These are phyloP conservation scores for Pistacia vera DNA, from an alignment of 345 rosid genomes.

Conservation along the genomic window DNA sequence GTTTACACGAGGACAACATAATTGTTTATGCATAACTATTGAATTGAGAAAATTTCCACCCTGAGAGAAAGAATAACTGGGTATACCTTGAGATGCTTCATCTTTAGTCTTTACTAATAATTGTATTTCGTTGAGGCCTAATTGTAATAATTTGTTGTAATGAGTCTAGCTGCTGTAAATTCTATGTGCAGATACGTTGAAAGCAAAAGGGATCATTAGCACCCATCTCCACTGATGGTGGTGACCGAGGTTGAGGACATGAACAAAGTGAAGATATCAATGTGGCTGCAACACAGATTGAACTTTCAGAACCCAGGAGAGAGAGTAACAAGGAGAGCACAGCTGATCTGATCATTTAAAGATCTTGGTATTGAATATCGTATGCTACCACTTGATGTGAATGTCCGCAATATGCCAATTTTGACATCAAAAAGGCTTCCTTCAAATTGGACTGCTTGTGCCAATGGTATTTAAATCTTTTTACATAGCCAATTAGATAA, in stretches of 20 bases:
- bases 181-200: constrained; percentile 35
- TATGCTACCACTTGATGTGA: constrained; percentile 44
- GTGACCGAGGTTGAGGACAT: constrained; percentile 50
- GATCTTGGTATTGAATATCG: constrained; percentile 43
- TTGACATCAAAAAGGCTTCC: constrained; percentile 30
- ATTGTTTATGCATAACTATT: background rate
- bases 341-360: constrained; percentile 39
- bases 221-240: constrained; percentile 19
- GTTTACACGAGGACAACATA: too few species aligned
- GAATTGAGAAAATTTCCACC: constrained; percentile 40
- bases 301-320: constrained; percentile 35
- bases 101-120: background rate
- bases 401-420: constrained; percentile 32
- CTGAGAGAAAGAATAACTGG: constrained; percentile 28
- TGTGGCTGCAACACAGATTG: constrained; percentile 28
- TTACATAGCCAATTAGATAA: background rate
- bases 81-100: constrained; percentile 24
- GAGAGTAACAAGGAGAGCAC: constrained; percentile 34
- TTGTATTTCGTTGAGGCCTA: too few species aligned
- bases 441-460: constrained; percentile 37
- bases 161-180: background rate
- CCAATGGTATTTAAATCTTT: background rate
- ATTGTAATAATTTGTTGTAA: background rate
- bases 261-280: constrained; percentile 42
- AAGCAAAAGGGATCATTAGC: constrained; percentile 36